Base-by-base conservation (phyloP, 306 rosid species). In the Senna siamea region DNA sequence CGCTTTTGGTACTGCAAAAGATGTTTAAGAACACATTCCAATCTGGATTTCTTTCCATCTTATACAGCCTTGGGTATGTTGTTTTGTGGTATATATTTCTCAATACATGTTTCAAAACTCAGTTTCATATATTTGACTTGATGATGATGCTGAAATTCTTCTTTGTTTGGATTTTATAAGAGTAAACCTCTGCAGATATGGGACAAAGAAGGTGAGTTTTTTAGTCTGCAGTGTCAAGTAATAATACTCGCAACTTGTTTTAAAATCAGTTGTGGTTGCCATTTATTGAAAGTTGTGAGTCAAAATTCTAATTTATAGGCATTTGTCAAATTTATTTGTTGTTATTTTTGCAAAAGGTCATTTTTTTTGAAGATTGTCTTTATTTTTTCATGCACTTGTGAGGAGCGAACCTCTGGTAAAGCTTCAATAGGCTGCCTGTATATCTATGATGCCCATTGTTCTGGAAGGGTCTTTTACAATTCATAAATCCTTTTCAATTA, bases 21-120 rank as follows among this genome's bases (percentile, higher is more conserved):
- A 94, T 94, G 98, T 94, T 94, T 79, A 94, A 94, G 87, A 94
- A 94, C 87, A 94, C 96, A 9, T 94, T 94, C 80, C 99, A 94
- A 76, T 94, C 96, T 80, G 97, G 97, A 52, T 94, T 94, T 76
- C 93, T 94, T 46, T 94, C 99, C 71, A 92, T 94, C 67, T 74
- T 94, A 40, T 94, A 89, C 87, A 88, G 97, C 83, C 97, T 94
- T 9, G 99, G 97, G 99, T 92, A 92, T 63, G 90, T 12, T 52
- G 3, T 9, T 28, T 56, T 58, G 59, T 54, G 59, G 48, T 13
- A 19, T 43, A 4, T 38, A 12, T 75, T 32, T 78, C 52, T 68
- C 38, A 19, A 5, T 26, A 11, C 48, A 12, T 19, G 26, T 81
- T 65, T 57, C 66, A 5, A 14, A 34, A 26, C 11, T 60, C 65